A percentile compares a stretch with the other conserved stretches of the same genome.
phyloP scores from a whole-genome alignment of 306 rosid genomes.

The Glycine tomentella region DNA sequence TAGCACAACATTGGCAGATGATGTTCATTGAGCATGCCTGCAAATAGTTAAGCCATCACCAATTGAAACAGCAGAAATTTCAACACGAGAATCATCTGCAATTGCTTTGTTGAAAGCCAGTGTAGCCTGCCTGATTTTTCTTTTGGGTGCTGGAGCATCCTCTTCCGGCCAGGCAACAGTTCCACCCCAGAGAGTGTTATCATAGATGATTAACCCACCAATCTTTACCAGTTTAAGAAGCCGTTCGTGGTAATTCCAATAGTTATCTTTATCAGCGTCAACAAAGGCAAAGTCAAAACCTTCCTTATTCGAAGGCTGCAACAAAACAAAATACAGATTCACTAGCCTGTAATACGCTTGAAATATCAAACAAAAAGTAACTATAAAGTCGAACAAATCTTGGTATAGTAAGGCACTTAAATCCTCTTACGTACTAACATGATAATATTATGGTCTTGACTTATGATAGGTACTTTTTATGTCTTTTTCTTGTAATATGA shows the following conservation, averaged over 20 bases:
- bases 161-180: conserved; percentile 34
- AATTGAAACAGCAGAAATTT: conserved; percentile 32
- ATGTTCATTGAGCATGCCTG: conserved; percentile 1
- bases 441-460: too few relatives aligned
- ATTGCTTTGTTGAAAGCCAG: conserved; percentile 40
- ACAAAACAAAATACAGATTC: too few relatives aligned
- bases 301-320: conserved; percentile 22
- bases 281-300: conserved; percentile 42
- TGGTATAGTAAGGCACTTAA: too few relatives aligned
- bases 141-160: background rate
- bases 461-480: too few relatives aligned
- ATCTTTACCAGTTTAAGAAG: conserved; percentile 38
- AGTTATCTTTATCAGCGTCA: conserved; percentile 42
- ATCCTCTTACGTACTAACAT: too few relatives aligned
- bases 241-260: conserved; percentile 44
- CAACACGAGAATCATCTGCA: conserved; percentile 25
- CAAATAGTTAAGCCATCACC: conserved; percentile 39
- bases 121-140: background rate
- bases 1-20: background rate
- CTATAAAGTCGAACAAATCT: too few relatives aligned
- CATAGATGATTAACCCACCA: conserved; percentile 41
- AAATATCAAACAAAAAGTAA: too few relatives aligned
- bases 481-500: too few relatives aligned
- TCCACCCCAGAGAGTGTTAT: conserved; percentile 47
- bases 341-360: too few relatives aligned